These are phyloP conservation scores for Termitomyces sp. DNA, from an alignment of 768 basidiomycete genomes.

Conservation along the genomic window DNA sequence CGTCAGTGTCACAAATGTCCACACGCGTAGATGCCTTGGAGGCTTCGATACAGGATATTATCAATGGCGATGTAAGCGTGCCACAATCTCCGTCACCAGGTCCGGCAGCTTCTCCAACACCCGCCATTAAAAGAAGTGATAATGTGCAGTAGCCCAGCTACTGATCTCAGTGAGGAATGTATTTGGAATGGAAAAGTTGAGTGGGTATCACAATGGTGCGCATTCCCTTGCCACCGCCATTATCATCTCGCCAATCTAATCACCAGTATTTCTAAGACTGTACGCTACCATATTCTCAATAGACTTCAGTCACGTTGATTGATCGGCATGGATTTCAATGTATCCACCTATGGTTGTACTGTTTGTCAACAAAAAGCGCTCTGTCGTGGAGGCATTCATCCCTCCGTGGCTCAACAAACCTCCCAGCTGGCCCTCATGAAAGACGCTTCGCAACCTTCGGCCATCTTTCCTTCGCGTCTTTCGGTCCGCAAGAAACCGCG, in stretches of 20 bases:
- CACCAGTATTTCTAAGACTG: background rate
- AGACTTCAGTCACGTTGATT: background rate
- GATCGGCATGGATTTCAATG: background rate
- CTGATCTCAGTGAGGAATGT: background rate
- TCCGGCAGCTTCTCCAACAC: conserved; percentile 31
- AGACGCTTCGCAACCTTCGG: background rate
- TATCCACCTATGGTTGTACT: background rate
- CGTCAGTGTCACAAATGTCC: conserved; percentile 89
- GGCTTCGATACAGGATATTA: conserved; percentile 88
- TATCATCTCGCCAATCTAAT: background rate
- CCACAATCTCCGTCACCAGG: conserved; percentile 60
- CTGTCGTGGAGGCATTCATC: background rate
- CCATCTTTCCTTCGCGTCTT: background rate
- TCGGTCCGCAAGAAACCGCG: background rate
- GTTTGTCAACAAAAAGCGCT: background rate
- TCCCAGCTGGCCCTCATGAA: background rate
- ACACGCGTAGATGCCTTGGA: conserved; percentile 87
- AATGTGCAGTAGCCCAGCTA: conserved; percentile 21
- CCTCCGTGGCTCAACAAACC: background rate
- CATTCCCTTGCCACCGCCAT: background rate
- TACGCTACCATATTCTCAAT: background rate
- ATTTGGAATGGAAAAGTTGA: background rate
- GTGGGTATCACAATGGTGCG: background rate
- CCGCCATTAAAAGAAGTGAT: conserved; percentile 39
- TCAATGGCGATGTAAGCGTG: conserved; percentile 67